These are phyloP conservation scores for Xanthoconium separans DNA, from an alignment of 1,284 basidiomycete species.

Conservation along the genomic window DNA sequence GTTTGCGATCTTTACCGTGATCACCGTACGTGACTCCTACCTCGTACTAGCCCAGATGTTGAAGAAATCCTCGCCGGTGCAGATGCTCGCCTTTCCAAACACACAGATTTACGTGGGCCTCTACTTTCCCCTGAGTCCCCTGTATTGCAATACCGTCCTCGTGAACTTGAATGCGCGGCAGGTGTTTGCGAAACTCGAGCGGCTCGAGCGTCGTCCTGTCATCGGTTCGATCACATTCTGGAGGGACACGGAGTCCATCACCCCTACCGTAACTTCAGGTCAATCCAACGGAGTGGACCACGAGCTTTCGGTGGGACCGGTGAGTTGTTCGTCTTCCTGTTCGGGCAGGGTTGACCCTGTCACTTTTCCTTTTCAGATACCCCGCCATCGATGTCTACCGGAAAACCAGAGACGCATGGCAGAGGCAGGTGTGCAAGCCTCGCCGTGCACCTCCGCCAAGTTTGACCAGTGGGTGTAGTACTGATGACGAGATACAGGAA, in stretches of 20 bases:
- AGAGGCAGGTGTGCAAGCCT: slow-evolving; percentile 17
- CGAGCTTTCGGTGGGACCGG: slow-evolving; percentile 3
- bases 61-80: no score
- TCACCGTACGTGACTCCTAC: neutral
- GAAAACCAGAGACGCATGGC: neutral
- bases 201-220: slow-evolving; percentile 3
- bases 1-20: slow-evolving; percentile 17
- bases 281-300: neutral
- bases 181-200: slow-evolving; percentile 13
- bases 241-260: slow-evolving; percentile 1
- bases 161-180: slow-evolving; percentile 30
- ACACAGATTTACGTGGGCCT: slow-evolving; percentile 21
- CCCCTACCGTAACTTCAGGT: neutral
- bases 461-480: neutral
- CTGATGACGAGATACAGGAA: neutral
- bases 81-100: slow-evolving; percentile 14
- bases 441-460: neutral
- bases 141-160: slow-evolving; percentile 35
- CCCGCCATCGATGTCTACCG: slow-evolving; percentile 7
- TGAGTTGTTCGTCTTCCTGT: neutral
- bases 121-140: slow-evolving; percentile 32
- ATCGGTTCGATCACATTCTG: slow-evolving; percentile 8
- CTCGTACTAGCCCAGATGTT: no score
- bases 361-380: neutral
- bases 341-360: neutral